Base-by-base conservation (phyloP, 345 rosid species). In the Durio zibethinus region DNA sequence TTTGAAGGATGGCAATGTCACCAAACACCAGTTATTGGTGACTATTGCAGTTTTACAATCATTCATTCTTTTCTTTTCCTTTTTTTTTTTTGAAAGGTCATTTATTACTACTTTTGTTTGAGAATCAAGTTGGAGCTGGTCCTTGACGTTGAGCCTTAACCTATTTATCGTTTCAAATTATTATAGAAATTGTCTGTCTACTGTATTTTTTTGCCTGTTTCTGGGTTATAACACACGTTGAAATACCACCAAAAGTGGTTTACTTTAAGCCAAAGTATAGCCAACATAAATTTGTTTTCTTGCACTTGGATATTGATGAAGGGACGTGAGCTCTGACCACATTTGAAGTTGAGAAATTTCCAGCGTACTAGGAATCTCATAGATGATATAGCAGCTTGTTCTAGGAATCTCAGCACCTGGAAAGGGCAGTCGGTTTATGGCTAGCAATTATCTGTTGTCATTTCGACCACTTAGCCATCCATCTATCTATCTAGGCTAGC, bases 101-200 rank as follows among this genome's bases (percentile, higher is more conserved):
- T 35, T n/a, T 10, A 10, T 36, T 27, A 7, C 33, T 3, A 69
- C 40, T 29, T 16, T 11, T 65, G 21, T 20, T 70, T 70, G 38
- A 70, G 74, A 70, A 54, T 72, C 31, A 53, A 20, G 48, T 72
- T 35, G 27, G 33, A 56, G 52, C 50, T 73, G 65, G 29, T 36
- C 48, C 12, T 14, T 15, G n/a, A 15, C 9, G n/a, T 7, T 62
- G 21, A 62, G 42, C 21, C 42, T 23, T 36, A 20, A 9, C 33
- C 36, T 43, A 47, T 27, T 69, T n/a, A 45, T 69, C n/a, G 8
- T 45, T 69, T 23, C 9, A 40, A 38, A 40, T 40, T 48, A 29
- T 38, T 65, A 33, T 16, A 33, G 21, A 18, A 35, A 16, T 6
- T 63, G 11, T 16, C 21, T 25, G 2, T 12, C 33, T 43, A 21